These are phyloP conservation scores for Penicillium egyptiacum DNA, from an alignment of 495 filamentous ascomycete genomes.

Conservation along the genomic window DNA sequence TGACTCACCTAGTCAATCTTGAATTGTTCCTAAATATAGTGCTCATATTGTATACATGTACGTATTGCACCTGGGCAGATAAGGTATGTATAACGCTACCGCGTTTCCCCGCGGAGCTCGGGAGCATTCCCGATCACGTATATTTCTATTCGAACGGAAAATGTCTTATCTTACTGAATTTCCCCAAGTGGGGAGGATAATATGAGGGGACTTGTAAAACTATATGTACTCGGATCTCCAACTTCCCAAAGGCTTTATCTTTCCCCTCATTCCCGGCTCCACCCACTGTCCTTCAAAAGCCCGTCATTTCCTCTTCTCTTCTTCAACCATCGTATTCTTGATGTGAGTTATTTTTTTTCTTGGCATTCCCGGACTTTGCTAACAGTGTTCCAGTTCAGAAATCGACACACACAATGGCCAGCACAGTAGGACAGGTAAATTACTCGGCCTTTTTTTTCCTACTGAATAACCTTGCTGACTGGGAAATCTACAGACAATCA, in stretches of 20 bases:
- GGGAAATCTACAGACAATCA: slow-evolving; percentile 59
- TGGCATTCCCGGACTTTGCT: neutral
- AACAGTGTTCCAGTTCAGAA: neutral
- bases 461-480: slow-evolving; percentile 14
- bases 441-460: neutral
- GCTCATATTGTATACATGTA: neutral
- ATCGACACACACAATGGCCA: slow-evolving; percentile 37
- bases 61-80: neutral
- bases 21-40: neutral
- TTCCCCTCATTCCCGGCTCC: slow-evolving; percentile 26
- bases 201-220: slow-evolving; percentile 8
- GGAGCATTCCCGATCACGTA: slow-evolving; percentile 9
- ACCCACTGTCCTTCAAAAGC: slow-evolving; percentile 27
- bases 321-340: slow-evolving; percentile 8
- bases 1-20: neutral
- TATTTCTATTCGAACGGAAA: slow-evolving; percentile 14
- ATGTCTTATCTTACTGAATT: neutral
- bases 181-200: neutral
- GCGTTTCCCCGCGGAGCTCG: slow-evolving; percentile 1
- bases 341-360: neutral
- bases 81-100: neutral
- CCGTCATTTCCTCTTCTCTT: slow-evolving; percentile 14
- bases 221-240: slow-evolving; percentile 12
- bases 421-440: slow-evolving; percentile 59
- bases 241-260: slow-evolving; percentile 1